Evolutionary conservation across 257 asterid genomes (phyloP).

Genomic region (Ballota nigra): DNA sequence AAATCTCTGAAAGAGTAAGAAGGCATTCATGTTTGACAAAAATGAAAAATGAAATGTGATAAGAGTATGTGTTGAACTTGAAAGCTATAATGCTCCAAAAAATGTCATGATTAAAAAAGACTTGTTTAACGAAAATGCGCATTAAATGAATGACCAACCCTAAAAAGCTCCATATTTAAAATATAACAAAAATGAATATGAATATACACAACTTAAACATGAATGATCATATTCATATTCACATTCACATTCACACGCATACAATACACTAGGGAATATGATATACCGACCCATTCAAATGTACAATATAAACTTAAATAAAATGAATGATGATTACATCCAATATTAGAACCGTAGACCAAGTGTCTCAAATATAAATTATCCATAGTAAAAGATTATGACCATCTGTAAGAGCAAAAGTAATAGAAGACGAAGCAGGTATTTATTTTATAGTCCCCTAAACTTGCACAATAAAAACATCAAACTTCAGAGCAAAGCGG

Average conservation of each 20-base stretch:
- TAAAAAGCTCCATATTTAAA: no score
- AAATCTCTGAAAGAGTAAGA: no score
- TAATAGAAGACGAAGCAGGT: neutral
- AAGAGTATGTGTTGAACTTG: no score
- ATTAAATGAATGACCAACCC: no score
- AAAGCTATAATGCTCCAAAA: neutral
- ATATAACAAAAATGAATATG: no score
- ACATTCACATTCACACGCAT: neutral
- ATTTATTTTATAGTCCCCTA: neutral
- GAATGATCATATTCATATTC: neutral
- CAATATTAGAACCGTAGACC: neutral
- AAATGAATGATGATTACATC: neutral
- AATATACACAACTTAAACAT: neutral
- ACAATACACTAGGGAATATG: neutral
- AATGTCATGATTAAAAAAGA: no score
- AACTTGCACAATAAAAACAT: neutral
- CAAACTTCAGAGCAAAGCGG: neutral
- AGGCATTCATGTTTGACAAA: no score
- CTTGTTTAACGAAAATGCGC: no score
- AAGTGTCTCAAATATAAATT: neutral
- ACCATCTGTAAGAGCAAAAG: neutral
- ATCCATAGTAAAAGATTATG: neutral
- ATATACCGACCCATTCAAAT: neutral
- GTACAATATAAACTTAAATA: neutral
- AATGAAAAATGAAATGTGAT: neutral